Evolutionary conservation across 176 grass and related monocot species (phyloP).

Genomic region (Carex cristatella): DNA sequence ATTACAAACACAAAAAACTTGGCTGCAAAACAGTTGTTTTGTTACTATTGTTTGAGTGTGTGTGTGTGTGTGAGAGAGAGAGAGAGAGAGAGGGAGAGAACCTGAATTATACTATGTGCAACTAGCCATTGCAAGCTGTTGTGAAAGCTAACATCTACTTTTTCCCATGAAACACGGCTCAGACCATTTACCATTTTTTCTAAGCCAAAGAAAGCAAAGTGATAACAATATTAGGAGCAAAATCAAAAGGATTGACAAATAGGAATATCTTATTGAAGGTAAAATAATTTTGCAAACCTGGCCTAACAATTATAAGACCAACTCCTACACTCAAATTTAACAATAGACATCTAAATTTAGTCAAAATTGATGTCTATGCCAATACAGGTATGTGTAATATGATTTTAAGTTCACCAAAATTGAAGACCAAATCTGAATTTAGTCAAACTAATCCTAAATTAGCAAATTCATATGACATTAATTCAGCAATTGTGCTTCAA

Average conservation of each 20-base stretch:
- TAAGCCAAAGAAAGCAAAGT: conserved; percentile 10
- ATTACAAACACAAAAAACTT: background rate
- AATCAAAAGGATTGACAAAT: background rate
- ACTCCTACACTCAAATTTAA: background rate
- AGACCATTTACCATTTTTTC: conserved; percentile 75
- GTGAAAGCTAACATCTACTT: conserved; percentile 81
- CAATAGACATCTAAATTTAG: too few species aligned
- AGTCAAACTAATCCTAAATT: background rate
- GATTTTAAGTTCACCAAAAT: background rate
- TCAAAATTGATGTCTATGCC: background rate
- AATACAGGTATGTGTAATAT: background rate
- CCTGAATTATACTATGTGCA: conserved; percentile 85
- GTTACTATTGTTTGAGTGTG: background rate
- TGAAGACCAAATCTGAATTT: background rate
- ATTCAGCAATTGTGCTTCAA: background rate
- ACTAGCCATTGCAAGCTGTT: conserved; percentile 54
- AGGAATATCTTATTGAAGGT: background rate
- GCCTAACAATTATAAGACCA: background rate
- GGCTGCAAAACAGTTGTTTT: background rate
- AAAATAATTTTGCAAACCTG: background rate
- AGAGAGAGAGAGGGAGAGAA: background rate
- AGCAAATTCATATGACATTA: background rate
- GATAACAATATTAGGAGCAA: background rate
- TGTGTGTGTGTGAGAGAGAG: background rate
- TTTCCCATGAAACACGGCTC: conserved; percentile 61